Evolutionary conservation across 1,284 basidiomycete genomes (phyloP), one percentile per base, ranked within the genome.

Genomic region (Sanghuangporus sanghuang): DNA sequence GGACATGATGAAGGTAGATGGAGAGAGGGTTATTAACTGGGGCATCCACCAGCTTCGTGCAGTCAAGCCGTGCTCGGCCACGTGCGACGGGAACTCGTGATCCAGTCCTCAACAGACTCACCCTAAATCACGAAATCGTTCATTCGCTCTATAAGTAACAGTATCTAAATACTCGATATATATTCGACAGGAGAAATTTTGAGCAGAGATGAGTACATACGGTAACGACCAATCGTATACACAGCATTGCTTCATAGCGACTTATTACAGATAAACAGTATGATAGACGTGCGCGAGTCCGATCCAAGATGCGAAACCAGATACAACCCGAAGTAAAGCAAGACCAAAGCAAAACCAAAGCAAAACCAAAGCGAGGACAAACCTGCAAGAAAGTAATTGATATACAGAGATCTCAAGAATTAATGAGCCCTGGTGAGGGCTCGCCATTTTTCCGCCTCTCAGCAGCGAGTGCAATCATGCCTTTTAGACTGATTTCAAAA

Each of bases 401-500:
- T 18, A 18, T 36, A 11, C 35, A 21, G 27, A 27, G 27, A 39
- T 39, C 16, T 55, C 56, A 63, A 48, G 18, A 50, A 32, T 49
- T 44, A 8, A 38, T 40, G 32, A 23, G 42, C 18, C 55, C 23
- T 36, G 57, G 49, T 32, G 55, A 27, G 32, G 55, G 35, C 49
- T 52, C 32, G 21, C 53, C 46, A 44, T 55, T 66, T 77, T 78
- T 73, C 59, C 76, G 74, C 21, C 82, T 79, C 67, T 81, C 81
- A 48, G 82, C 79, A 32, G 86, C 86, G 57, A 79, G 73, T 58
- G 75, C 73, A 50, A 88, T 69, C 72, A 86, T 82, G 27, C 79
- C 76, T 68, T 79, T 75, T 6, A 88, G 74, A 67, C 78, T 84
- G 58, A 79, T 76, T 71, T 89, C 86, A 36, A 84, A 77, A 1